Evolutionary conservation across 257 asterid genomes (phyloP).

Genomic region (Rehmannia glutinosa): DNA sequence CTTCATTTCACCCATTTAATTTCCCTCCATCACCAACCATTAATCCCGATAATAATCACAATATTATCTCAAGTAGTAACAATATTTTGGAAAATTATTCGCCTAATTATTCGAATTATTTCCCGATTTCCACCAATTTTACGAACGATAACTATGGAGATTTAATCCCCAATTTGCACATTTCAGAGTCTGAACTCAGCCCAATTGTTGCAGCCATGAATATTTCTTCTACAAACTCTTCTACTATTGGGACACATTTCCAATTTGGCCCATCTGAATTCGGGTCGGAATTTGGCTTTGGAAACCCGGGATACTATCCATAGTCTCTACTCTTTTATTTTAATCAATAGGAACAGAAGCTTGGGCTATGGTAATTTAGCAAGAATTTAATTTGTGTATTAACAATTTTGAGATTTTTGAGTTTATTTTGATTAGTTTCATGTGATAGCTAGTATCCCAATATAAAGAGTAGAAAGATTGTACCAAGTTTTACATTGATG

Average conservation of each 20-base stretch:
- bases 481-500: background rate
- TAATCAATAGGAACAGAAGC: background rate
- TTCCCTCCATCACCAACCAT: constrained; percentile 23
- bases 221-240: constrained; percentile 32
- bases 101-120: background rate
- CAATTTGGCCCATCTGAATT: constrained; percentile 33
- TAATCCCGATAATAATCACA: constrained; percentile 20
- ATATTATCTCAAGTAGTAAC: background rate
- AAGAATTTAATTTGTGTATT: background rate
- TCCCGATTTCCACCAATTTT: constrained; percentile 15
- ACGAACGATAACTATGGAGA: constrained; percentile 15
- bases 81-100: constrained; percentile 13
- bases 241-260: constrained; percentile 20
- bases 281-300: constrained; percentile 39
- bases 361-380: background rate
- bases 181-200: constrained; percentile 22
- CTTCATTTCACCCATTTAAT: constrained; percentile 15
- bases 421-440: background rate
- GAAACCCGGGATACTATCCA: constrained; percentile 11
- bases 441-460: background rate
- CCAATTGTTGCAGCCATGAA: constrained; percentile 26
- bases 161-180: constrained; percentile 18
- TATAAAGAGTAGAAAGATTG: background rate
- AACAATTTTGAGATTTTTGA: background rate
- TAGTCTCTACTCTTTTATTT: background rate